Conservation (phyloP, 169 alveolate genomes). For the Plasmodium malariae region DNA sequence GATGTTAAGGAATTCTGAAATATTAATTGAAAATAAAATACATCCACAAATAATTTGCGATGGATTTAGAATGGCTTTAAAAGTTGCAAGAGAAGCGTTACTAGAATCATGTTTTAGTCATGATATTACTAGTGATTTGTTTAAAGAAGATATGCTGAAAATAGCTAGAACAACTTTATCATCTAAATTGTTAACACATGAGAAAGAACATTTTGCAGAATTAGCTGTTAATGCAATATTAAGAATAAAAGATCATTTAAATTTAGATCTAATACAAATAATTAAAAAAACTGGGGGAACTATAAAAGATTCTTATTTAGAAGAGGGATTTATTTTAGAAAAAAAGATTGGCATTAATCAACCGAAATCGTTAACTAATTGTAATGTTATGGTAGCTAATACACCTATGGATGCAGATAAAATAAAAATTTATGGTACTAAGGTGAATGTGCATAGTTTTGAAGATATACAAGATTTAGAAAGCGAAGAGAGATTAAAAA, state of each 20-base stretch:
- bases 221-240: conserved; percentile 98
- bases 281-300: conserved; percentile 99
- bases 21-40: conserved; percentile 95
- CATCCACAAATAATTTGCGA: conserved; percentile 97
- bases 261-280: conserved; percentile 93
- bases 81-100: conserved; percentile 93
- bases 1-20: conserved; percentile 97
- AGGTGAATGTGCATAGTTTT: conserved; percentile 97
- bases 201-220: conserved; percentile 96
- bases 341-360: conserved; percentile 97
- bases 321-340: conserved; percentile 99
- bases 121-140: conserved; percentile 86
- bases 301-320: conserved; percentile 96
- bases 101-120: conserved; percentile 90
- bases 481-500: conserved; percentile 97
- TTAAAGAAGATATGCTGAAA: conserved; percentile 93
- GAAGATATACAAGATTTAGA: conserved; percentile 98
- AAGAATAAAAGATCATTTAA: conserved; percentile 88
- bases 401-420: conserved; percentile 99
- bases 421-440: conserved; percentile 99
- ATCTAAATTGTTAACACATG: conserved; percentile 96
- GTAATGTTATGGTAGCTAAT: conserved; percentile 96
- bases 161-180: conserved; percentile 98
- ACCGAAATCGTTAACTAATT: conserved; percentile 92
- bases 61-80: conserved; percentile 94